Percentiles rank a stretch among this genome's conserved stretches.
phyloP scores from a whole-genome alignment of 2,329 filamentous ascomycete genomes.

The Fusarium austroafricanum region DNA sequence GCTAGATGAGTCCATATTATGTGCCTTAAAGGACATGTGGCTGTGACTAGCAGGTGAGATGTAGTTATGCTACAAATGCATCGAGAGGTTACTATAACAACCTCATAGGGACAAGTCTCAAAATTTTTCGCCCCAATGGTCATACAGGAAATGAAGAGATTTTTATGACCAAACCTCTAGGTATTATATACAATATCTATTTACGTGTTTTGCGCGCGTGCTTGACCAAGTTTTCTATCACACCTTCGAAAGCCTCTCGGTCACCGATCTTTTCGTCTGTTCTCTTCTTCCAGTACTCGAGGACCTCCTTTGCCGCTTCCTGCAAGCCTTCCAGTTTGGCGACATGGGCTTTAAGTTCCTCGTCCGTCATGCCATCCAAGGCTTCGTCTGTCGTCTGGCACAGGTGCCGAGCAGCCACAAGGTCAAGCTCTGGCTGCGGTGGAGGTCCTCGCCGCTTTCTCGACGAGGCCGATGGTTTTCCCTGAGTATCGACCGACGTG shows the following conservation, averaged over 20 bases:
- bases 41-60: slow-evolving; percentile 32
- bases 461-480: slow-evolving; percentile 57
- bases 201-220: slow-evolving; percentile 88
- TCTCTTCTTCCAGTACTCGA: slow-evolving; percentile 89
- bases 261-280: slow-evolving; percentile 90
- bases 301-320: slow-evolving; percentile 76
- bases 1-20: slow-evolving; percentile 19
- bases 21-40: slow-evolving; percentile 17
- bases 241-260: slow-evolving; percentile 92
- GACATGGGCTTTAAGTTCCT: slow-evolving; percentile 80
- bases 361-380: slow-evolving; percentile 79
- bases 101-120: slow-evolving; percentile 37
- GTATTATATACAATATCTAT: slow-evolving; percentile 54
- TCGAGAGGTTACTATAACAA: slow-evolving; percentile 40
- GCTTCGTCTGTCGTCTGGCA: slow-evolving; percentile 89
- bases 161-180: slow-evolving; percentile 31
- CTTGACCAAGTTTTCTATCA: slow-evolving; percentile 96
- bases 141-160: slow-evolving; percentile 39
- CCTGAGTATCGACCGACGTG: slow-evolving; percentile 70
- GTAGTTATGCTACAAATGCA: slow-evolving; percentile 45
- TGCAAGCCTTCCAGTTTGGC: slow-evolving; percentile 75
- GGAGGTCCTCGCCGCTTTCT: slow-evolving; percentile 68
- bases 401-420: slow-evolving; percentile 80
- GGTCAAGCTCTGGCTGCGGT: slow-evolving; percentile 79
- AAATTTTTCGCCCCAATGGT: slow-evolving; percentile 36